These are phyloP conservation scores for Calonectria naviculata DNA, from an alignment of 2,329 filamentous ascomycete species.

Conservation along the genomic window DNA sequence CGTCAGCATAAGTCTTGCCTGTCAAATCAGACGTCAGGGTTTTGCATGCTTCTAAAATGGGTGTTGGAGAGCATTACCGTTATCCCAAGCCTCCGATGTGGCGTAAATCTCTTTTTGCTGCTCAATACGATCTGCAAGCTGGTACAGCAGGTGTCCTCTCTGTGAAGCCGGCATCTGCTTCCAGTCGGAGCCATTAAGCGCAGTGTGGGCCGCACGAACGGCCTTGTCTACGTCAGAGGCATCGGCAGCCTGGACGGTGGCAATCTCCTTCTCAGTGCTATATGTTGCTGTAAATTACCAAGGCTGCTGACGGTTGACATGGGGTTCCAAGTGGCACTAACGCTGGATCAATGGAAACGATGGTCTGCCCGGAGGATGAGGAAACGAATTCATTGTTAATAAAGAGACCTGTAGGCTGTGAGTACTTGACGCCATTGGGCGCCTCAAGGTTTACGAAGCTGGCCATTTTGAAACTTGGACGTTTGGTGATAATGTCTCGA, in stretches of 20 bases:
- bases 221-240: slow-evolving; percentile 44
- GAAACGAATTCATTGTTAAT: slow-evolving; percentile 87
- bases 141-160: slow-evolving; percentile 75
- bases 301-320: not conserved
- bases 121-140: slow-evolving; percentile 71
- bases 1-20: slow-evolving; percentile 72
- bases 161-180: slow-evolving; percentile 72
- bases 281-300: slow-evolving; percentile 5
- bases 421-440: slow-evolving; percentile 81
- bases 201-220: slow-evolving; percentile 65
- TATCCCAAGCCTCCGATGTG: slow-evolving; percentile 77
- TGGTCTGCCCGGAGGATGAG: slow-evolving; percentile 37
- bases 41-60: not conserved
- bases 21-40: not conserved
- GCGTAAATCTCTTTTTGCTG: slow-evolving; percentile 63
- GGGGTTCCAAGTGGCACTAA: slow-evolving; percentile 19
- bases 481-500: slow-evolving; percentile 19
- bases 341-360: slow-evolving; percentile 45
- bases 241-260: slow-evolving; percentile 41
- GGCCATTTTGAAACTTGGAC: slow-evolving; percentile 34
- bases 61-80: slow-evolving; percentile 25
- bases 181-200: slow-evolving; percentile 75
- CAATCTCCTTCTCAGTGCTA: slow-evolving; percentile 44
- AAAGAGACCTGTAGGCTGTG: slow-evolving; percentile 80
- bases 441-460: slow-evolving; percentile 72